Percentiles rank a stretch among this genome's conserved stretches.
These are phyloP conservation scores for Histomonas meleagridis DNA, from an alignment of 208 protist genomes.

Conservation along the genomic window DNA sequence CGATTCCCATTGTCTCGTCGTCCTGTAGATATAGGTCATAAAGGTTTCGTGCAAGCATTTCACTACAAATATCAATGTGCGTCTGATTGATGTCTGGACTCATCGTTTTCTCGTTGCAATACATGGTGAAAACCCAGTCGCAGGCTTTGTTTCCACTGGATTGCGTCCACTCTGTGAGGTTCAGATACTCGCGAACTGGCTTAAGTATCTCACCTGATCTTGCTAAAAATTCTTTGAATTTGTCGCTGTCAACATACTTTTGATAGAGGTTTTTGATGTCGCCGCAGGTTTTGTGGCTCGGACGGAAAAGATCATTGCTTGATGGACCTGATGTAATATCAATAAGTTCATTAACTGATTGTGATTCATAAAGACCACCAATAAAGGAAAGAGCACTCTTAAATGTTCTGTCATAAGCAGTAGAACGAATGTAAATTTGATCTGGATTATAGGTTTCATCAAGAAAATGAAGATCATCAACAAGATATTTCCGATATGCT, in stretches of 20 bases:
- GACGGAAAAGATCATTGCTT: not conserved
- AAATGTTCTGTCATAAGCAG: not conserved
- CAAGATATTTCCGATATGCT: not conserved
- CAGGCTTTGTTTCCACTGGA: not conserved
- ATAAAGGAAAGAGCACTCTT: not conserved
- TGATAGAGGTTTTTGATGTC: not conserved
- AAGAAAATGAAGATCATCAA: not conserved
- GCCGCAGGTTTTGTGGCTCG: not conserved
- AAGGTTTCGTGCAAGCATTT: too few relatives aligned
- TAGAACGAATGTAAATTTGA: not conserved
- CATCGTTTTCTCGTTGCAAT: not conserved
- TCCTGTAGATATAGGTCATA: too few relatives aligned
- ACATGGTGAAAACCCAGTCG: not conserved
- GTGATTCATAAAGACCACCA: not conserved
- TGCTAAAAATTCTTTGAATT: not conserved
- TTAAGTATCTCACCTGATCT: not conserved
- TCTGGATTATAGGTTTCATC: not conserved
- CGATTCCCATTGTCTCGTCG: not conserved
- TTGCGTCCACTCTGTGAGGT: not conserved
- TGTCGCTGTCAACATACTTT: not conserved
- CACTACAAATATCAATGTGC: not conserved
- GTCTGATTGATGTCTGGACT: not conserved
- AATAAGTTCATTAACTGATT: not conserved
- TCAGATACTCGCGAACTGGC: not conserved
- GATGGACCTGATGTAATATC: not conserved